Base-by-base conservation (phyloP, 805 yeast genomes). In the Kuraishia ogatae region DNA sequence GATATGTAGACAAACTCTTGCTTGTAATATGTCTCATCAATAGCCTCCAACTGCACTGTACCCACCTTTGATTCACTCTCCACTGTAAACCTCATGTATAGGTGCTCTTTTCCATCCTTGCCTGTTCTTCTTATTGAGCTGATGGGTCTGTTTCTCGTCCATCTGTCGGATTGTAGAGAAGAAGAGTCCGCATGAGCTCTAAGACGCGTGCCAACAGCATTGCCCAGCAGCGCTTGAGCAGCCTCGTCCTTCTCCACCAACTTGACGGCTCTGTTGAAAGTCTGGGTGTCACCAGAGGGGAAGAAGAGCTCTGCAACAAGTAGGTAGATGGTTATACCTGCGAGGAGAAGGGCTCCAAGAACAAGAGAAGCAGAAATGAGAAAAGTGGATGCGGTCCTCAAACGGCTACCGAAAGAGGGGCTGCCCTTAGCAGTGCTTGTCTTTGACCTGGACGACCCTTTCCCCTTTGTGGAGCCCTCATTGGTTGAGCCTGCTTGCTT, bases 251-350 rank as follows among this genome's bases (percentile, higher is more conserved):
- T 74, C 65, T 92, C 93, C 46, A 90, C 80, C 62, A 88, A 71
- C 13, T 81, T 79, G 35, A 91, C 91, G 1, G 96, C 96, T 61
- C 89, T 81, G 71, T 92, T 91, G 74, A 92, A 92, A 1, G 96
- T 82, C 60, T 86, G 87, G 0, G 96, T 92, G 65, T 92, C 97
- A 23, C 96, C 96, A 1, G 96, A 85, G 10, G 97, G 97, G 51
- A 92, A 79, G 60, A 89, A 82, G 35, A 92, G 71, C 66, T 92
- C 97, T 11, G 85, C 76, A n/a, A 87, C 78, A 22, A 91, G 80
- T 58, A 89, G 77, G 67, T 89, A 92, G 8, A 89, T 75, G 21
- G 91, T 81, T 56, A 84, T 68, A 50, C 84, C 78, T 0, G 93
- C 82, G 8, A 87, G 73, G 17, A 87, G 90, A 1, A 83, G 65